Conservation (phyloP, 352 stramenopile genomes). For the Pythium periplocum region DNA sequence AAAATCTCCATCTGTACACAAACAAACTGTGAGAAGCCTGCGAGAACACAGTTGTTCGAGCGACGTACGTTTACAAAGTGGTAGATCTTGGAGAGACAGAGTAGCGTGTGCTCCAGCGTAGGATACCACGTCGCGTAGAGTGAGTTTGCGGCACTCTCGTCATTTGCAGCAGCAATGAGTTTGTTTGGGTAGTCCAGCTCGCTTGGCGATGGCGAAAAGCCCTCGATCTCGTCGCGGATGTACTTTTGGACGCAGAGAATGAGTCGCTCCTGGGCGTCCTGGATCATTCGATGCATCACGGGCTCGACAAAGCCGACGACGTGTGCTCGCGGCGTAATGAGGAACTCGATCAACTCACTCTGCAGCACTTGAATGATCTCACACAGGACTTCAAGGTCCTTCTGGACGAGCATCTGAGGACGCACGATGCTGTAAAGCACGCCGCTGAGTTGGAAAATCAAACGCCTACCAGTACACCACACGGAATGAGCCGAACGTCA, state of each 20-base stretch:
- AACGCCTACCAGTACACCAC: slow-evolving; percentile 24
- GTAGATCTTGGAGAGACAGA: slow-evolving; percentile 84
- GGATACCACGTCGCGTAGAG: slow-evolving; percentile 85
- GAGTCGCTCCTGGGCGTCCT: slow-evolving; percentile 76
- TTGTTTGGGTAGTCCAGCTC: slow-evolving; percentile 79
- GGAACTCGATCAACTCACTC: slow-evolving; percentile 68
- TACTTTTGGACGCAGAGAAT: slow-evolving; percentile 84
- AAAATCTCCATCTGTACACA: slow-evolving; percentile 71
- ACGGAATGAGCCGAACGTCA: too few relatives aligned
- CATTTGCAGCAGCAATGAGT: slow-evolving; percentile 26
- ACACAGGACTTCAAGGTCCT: slow-evolving; percentile 71
- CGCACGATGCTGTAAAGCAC: slow-evolving; percentile 68
- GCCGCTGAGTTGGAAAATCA: slow-evolving; percentile 75
- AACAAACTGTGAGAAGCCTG: not conserved
- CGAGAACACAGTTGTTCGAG: too few relatives aligned
- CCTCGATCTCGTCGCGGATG: slow-evolving; percentile 80
- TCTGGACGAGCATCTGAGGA: slow-evolving; percentile 62
- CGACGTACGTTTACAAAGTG: slow-evolving; percentile 66
- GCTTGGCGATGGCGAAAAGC: slow-evolving; percentile 39
- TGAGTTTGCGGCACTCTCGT: slow-evolving; percentile 15
- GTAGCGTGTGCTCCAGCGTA: slow-evolving; percentile 73
- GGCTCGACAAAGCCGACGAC: slow-evolving; percentile 55
- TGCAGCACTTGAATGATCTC: slow-evolving; percentile 76
- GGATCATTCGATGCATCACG: slow-evolving; percentile 81
- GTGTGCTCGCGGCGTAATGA: slow-evolving; percentile 47